Evolutionary conservation across 2,329 filamentous ascomycete genomes (phyloP).

Genomic region (Penicillium expansum): DNA sequence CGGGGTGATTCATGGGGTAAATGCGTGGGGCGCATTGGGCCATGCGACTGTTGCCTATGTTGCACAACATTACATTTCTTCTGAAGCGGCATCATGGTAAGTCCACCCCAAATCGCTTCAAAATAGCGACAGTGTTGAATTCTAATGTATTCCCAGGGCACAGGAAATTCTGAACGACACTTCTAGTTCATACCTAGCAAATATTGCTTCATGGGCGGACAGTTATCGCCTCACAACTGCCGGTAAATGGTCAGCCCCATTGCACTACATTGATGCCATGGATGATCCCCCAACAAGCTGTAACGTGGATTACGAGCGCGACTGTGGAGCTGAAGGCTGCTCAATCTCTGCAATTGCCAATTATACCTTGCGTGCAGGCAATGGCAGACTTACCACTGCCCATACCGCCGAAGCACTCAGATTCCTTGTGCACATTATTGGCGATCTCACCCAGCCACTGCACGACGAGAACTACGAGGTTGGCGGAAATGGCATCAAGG

Average conservation of each 20-base stretch:
- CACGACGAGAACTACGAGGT: constrained; percentile 58
- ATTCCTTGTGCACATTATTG: constrained; percentile 54
- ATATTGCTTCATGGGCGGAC: constrained; percentile 56
- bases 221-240: constrained; percentile 49
- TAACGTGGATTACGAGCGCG: constrained; percentile 50
- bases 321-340: constrained; percentile 52
- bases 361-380: constrained; percentile 34
- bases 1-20: constrained; percentile 10
- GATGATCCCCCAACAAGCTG: constrained; percentile 49
- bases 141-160: constrained; percentile 27
- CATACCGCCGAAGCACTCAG: constrained; percentile 47
- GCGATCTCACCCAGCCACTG: constrained; percentile 74
- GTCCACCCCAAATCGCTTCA: neutral
- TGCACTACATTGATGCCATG: constrained; percentile 54
- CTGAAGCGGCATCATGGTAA: constrained; percentile 44
- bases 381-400: constrained; percentile 29
- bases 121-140: neutral
- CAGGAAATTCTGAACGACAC: constrained; percentile 44
- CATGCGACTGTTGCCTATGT: constrained; percentile 57
- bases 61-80: constrained; percentile 49
- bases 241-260: constrained; percentile 48
- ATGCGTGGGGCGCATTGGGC: constrained; percentile 54
- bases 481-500: constrained; percentile 67
- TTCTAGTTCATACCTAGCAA: constrained; percentile 49
- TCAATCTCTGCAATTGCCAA: constrained; percentile 55